phyloP scores from a whole-genome alignment of 2,329 filamentous ascomycete genomes.

The Aspergillus sp. region DNA sequence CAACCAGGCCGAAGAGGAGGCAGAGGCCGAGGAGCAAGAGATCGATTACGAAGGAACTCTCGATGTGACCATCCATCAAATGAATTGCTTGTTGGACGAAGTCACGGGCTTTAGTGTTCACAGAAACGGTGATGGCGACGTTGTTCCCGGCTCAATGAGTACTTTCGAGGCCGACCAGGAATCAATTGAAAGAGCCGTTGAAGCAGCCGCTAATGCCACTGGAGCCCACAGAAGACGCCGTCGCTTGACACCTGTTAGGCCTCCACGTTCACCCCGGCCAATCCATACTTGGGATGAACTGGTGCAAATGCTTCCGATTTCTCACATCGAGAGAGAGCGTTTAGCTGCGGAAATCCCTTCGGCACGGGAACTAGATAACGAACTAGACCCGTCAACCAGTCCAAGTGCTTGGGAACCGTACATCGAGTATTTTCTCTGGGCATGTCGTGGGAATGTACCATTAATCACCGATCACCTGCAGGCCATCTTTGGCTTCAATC shows the following conservation, averaged over 20 bases:
- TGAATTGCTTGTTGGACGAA: not conserved
- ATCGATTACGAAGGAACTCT: not conserved
- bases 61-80: not conserved
- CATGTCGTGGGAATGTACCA: constrained; percentile 14
- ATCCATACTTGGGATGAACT: constrained; percentile 1
- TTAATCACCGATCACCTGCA: constrained; percentile 16
- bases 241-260: not conserved
- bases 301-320: not conserved
- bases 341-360: constrained; percentile 4
- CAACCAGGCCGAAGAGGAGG: not conserved
- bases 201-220: not conserved
- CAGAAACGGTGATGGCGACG: not conserved
- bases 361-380: constrained; percentile 7
- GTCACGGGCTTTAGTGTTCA: not conserved
- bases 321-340: not conserved
- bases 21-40: not conserved
- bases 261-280: not conserved
- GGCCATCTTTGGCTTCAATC: constrained; percentile 13
- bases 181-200: not conserved
- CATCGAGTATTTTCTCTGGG: constrained; percentile 17
- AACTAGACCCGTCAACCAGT: constrained; percentile 5
- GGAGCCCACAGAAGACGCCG: not conserved
- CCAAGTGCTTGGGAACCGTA: constrained; percentile 7
- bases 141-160: not conserved
- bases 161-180: not conserved